Evolutionary conservation across 225 moss, liverwort and hornwort species (phyloP).

Genomic region (Climacium dendroides): DNA sequence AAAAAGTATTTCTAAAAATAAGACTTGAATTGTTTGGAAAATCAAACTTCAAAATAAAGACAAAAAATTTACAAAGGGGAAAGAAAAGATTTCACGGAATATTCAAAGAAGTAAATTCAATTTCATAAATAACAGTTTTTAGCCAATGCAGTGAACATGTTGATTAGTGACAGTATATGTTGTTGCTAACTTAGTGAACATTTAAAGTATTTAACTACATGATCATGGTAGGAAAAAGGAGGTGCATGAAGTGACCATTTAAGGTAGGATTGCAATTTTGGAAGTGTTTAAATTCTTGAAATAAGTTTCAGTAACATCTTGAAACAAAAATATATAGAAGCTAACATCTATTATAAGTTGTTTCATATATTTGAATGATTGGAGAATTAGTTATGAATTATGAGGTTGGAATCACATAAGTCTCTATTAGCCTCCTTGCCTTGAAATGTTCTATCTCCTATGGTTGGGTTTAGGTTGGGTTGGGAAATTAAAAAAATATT

Average conservation of each 20-base stretch:
- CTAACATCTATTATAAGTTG: neutral
- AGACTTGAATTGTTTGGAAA: neutral
- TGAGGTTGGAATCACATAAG: neutral
- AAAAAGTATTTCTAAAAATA: neutral
- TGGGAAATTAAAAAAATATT: too few species aligned
- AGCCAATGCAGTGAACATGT: neutral
- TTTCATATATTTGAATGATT: neutral
- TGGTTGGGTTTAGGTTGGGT: too few species aligned
- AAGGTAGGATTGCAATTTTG: neutral
- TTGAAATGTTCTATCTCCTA: neutral
- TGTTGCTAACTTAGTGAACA: neutral
- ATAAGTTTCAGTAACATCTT: neutral
- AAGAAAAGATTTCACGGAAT: neutral
- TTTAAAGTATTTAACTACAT: too few species aligned
- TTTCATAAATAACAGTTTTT: neutral
- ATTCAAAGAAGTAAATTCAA: neutral
- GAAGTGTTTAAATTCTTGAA: neutral
- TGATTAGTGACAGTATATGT: neutral
- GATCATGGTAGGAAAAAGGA: neutral
- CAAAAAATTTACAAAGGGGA: neutral
- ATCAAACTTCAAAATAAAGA: neutral
- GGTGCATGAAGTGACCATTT: neutral
- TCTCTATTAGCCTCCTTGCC: neutral
- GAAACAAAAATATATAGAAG: neutral
- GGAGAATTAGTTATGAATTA: neutral